Percentiles rank a stretch among this genome's conserved stretches.
Evolutionary conservation across 1,139 yeast species (phyloP).

Genomic region (Lodderomyces pseudojiufengensis): DNA sequence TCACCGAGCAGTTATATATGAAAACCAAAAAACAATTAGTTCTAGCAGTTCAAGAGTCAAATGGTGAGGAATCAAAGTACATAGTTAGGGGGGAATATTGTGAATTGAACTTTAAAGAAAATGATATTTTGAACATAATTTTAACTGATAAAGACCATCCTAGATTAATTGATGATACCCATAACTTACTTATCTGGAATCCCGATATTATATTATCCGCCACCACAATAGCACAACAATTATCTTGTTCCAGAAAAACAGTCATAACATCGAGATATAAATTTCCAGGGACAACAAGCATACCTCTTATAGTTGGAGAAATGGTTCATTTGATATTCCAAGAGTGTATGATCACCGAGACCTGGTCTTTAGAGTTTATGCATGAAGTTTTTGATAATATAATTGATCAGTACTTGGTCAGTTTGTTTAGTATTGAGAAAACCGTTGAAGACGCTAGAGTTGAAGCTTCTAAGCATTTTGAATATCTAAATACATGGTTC

Average conservation of each 20-base stretch:
- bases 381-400: constrained; percentile 41
- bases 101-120: constrained; percentile 35
- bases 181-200: constrained; percentile 66
- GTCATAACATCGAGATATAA: constrained; percentile 54
- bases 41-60: constrained; percentile 41
- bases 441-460: constrained; percentile 41
- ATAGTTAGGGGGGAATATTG: constrained; percentile 50
- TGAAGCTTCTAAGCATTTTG: constrained; percentile 47
- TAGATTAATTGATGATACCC: constrained; percentile 50
- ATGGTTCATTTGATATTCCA: constrained; percentile 81
- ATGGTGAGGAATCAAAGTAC: constrained; percentile 32
- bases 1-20: constrained; percentile 27
- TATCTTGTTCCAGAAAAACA: constrained; percentile 69
- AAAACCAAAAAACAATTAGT: constrained; percentile 40
- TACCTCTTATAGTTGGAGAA: constrained; percentile 70
- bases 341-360: constrained; percentile 47
- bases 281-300: constrained; percentile 53
- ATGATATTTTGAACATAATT: constrained; percentile 63
- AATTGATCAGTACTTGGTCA: constrained; percentile 41
- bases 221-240: constrained; percentile 74
- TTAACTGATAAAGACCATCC: constrained; percentile 38
- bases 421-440: constrained; percentile 56
- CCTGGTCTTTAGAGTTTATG: constrained; percentile 45
- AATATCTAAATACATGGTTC: constrained; percentile 65
- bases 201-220: constrained; percentile 84